Conservation (phyloP, 805 yeast genomes). For the Starmera caribaea region DNA sequence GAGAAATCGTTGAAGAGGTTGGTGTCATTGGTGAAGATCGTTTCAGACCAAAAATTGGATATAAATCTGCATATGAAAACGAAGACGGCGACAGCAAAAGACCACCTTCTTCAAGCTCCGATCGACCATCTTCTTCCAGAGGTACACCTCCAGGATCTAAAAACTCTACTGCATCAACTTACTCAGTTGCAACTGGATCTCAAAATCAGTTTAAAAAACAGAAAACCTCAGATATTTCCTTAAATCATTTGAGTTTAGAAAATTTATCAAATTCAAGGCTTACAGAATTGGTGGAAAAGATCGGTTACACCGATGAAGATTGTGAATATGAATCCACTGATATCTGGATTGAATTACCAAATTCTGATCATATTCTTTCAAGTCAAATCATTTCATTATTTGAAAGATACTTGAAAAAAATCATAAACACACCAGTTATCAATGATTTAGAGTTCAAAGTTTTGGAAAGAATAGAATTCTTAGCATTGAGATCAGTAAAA, state of each 20-base stretch:
- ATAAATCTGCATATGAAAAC: too few species aligned
- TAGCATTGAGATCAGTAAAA: slow-evolving; percentile 21
- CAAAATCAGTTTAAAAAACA: not conserved
- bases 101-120: too few species aligned
- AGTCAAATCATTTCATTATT: slow-evolving; percentile 11
- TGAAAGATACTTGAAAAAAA: slow-evolving; percentile 13
- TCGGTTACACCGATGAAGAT: slow-evolving; percentile 19
- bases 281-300: slow-evolving; percentile 3
- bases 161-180: too few species aligned
- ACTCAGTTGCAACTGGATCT: too few species aligned
- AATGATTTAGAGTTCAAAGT: slow-evolving; percentile 14
- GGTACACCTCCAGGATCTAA: too few species aligned
- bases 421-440: slow-evolving; percentile 8
- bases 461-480: slow-evolving; percentile 23
- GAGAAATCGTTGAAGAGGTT: not conserved
- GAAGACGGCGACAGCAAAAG: too few species aligned
- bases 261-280: slow-evolving; percentile 4
- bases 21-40: not conserved
- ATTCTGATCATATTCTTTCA: slow-evolving; percentile 11
- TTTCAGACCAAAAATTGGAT: not conserved
- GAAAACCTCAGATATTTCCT: slow-evolving; percentile 8
- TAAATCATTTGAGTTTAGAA: slow-evolving; percentile 12
- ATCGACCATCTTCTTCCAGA: too few species aligned
- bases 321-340: slow-evolving; percentile 16
- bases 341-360: slow-evolving; percentile 16